Evolutionary conservation across 1,139 yeast species (phyloP), one percentile per base, ranked within the genome.

Genomic region (Taiozyma sp.): DNA sequence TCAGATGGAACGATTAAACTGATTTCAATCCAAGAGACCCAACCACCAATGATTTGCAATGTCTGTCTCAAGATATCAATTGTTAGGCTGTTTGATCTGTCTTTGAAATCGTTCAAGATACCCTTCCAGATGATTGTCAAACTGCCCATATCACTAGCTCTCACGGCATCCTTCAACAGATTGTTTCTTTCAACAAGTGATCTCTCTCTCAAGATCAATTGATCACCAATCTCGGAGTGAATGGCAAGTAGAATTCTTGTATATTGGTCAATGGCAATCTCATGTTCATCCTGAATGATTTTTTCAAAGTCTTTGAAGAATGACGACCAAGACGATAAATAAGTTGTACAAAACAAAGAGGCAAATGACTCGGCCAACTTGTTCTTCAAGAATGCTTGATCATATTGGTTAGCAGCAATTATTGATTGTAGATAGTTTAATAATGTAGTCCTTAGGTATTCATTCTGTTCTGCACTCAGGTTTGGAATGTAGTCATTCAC

Each of bases 1-100:
- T 81, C 80, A 23, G 84, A 79, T 48, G 83, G 82, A 38, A 92
- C 80, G 54, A 95, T 84, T 55, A 93, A 73, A 32, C 84, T 76
- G 56, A 93, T 88, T 64, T 95, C 99, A 69, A 93, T 90, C 99
- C 99, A 95, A 32, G 92, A 85, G 30, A 91, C 88, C 76, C 88
- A 95, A 24, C 83, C 83, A 8, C 97, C 98, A 51, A 93, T 80
- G 51, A 84, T 83, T 50, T 76, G 75, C 51, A 90, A 74, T n/a
- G 84, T 73, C 52, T 79, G 78, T 54, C 79, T 81, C 51, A 85
- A 65, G 46, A 86, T 79, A 23, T 79, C 87, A 43, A 65, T 65
- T 10, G 76, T 55, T 44, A 73, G 50, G 8, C 51, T 56, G 8
- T 56, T 55, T 5, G 57, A 58, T 30, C 55, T 58, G 38, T 57